These are phyloP conservation scores for Streptanthus diversifolius DNA, from an alignment of 345 rosid genomes.

Conservation along the genomic window DNA sequence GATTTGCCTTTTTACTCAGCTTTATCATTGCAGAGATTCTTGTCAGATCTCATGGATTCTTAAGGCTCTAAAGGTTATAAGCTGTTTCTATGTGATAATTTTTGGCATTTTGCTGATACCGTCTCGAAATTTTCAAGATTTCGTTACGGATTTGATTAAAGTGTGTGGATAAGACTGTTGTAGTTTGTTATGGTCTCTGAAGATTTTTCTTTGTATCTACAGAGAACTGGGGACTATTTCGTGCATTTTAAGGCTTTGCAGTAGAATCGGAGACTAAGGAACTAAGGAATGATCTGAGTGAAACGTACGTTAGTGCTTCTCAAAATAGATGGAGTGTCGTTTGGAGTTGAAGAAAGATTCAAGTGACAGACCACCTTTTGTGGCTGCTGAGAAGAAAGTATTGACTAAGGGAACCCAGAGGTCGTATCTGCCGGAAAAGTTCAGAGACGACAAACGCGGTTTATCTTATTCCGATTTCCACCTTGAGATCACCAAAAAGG, in stretches of 20 bases:
- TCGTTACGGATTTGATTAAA: background rate
- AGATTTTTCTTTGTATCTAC: background rate
- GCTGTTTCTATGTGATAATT: background rate
- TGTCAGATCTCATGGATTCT: constrained; percentile 24
- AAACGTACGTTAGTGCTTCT: background rate
- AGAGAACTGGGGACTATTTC: background rate
- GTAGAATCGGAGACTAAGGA: constrained; percentile 10
- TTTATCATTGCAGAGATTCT: constrained; percentile 4
- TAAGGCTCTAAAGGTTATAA: background rate
- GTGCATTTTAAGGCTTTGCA: background rate
- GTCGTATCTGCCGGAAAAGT: constrained; percentile 38
- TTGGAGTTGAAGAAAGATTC: constrained; percentile 37
- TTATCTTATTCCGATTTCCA: constrained; percentile 47
- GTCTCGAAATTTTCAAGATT: background rate
- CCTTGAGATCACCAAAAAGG: constrained; percentile 43
- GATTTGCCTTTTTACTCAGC: background rate
- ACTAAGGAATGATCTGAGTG: constrained; percentile 13
- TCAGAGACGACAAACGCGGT: constrained; percentile 41
- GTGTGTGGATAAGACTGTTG: background rate
- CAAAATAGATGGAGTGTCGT: constrained; percentile 42
- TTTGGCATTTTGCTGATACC: background rate
- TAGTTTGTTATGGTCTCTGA: background rate
- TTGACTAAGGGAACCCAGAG: constrained; percentile 28
- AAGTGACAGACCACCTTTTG: constrained; percentile 33
- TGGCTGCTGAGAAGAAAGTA: constrained; percentile 30